Conservation (phyloP, 192 early-diverging fungal species). For the Coemansia sp. region DNA sequence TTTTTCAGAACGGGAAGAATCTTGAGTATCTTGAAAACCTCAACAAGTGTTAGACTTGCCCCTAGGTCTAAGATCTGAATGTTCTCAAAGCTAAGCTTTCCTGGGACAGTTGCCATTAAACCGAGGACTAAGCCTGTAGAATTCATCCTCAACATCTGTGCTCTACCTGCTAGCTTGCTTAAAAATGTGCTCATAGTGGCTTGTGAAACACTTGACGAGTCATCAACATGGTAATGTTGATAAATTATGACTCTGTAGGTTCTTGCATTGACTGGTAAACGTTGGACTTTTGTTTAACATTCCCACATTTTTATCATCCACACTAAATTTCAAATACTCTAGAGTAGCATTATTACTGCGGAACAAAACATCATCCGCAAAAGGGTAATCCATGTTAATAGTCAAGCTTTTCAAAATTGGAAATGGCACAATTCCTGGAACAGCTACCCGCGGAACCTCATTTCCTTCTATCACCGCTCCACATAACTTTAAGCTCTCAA, state of each 20-base stretch:
- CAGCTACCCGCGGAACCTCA: neutral
- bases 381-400: neutral
- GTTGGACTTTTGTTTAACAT: neutral
- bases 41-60: neutral
- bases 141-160: neutral
- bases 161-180: neutral
- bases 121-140: neutral
- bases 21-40: neutral
- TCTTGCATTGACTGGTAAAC: neutral
- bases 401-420: neutral
- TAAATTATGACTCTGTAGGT: neutral
- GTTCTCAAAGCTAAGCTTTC: neutral
- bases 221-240: neutral
- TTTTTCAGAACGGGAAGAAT: neutral
- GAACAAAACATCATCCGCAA: slow-evolving; percentile 3
- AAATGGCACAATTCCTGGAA: slow-evolving; percentile 1
- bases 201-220: neutral
- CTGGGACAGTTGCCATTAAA: neutral
- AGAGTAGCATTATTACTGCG: slow-evolving; percentile 5
- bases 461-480: neutral
- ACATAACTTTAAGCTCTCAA: neutral
- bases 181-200: neutral
- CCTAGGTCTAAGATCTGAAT: neutral
- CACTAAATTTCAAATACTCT: neutral
- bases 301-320: neutral